Base-by-base conservation (phyloP, 805 yeast species). In the Yamadazyma takamatsuzukensis region DNA sequence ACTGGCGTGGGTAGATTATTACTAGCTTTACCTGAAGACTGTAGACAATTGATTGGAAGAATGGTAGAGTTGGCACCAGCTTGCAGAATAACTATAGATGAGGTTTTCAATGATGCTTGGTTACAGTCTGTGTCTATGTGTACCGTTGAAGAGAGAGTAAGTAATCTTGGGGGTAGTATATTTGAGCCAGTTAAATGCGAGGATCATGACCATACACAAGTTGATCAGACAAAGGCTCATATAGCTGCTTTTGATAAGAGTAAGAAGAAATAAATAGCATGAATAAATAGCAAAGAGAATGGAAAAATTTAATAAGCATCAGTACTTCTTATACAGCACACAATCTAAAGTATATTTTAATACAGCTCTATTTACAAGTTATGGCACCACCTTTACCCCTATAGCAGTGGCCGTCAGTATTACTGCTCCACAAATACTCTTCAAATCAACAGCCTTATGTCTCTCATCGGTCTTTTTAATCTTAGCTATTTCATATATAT, bases 191-290 rank as follows among this genome's bases (percentile, higher is more conserved):
- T 56, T 26, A 60, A 59, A 21, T 76, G 78, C 14, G 57, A 64
- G 6, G 80, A 78, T 48, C 97, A 89, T 53, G 70, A 70, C 21
- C 97, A 89, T 54, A 86, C 96, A 2, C 76, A 76, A 44, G 97
- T 89, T 31, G 96, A 88, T 46, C 95, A 85, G 54, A 80, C 86
- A 39, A 95, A 86, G 47, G 97, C 97, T 0, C 97, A 89, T 56
- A 89, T 89, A 61, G 96, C 97, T 8, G 82, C 89, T 38, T 72
- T 89, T 44, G 97, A 89, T 53, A 84, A 80, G 68, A 84, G 80
- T 53, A 89, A 85, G 63, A 75, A 72, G 53, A 64, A 74, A 52
- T 69, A 61, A 34, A 5, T 23, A 25, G 14, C 12, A 26, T 5
- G 18, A n/a, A n/a, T n/a, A n/a, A n/a, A n/a, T n/a, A n/a, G n/a